phyloP scores from a whole-genome alignment of 805 yeast species.

The Yamadazyma sp. region DNA sequence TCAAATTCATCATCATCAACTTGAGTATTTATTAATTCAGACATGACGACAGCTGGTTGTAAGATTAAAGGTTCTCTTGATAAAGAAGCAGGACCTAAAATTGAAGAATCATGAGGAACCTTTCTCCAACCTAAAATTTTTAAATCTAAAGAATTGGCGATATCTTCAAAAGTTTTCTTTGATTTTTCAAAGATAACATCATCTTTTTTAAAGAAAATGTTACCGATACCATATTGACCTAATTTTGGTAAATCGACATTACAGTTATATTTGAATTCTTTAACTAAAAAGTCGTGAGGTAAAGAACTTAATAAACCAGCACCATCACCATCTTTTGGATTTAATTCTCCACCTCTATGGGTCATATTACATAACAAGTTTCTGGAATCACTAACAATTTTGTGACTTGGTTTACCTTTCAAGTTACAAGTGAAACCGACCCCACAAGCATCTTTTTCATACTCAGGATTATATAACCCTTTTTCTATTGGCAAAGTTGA shows the following conservation, averaged over 20 bases:
- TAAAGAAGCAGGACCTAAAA: slow-evolving; percentile 90
- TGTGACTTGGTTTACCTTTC: slow-evolving; percentile 84
- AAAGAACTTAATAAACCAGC: slow-evolving; percentile 94
- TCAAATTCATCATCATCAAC: slow-evolving; percentile 54
- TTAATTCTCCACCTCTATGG: slow-evolving; percentile 98
- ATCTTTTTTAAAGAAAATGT: slow-evolving; percentile 89
- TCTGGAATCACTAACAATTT: slow-evolving; percentile 87
- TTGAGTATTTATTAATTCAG: slow-evolving; percentile 22
- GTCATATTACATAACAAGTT: slow-evolving; percentile 94
- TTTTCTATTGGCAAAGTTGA: slow-evolving; percentile 78
- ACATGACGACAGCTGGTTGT: slow-evolving; percentile 88
- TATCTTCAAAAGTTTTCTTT: slow-evolving; percentile 71
- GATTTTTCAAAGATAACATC: slow-evolving; percentile 66
- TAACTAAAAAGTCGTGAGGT: slow-evolving; percentile 81
- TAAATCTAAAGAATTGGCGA: slow-evolving; percentile 74
- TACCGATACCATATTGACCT: slow-evolving; percentile 95
- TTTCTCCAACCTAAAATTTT: slow-evolving; percentile 90
- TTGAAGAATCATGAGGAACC: slow-evolving; percentile 92
- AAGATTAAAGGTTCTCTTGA: slow-evolving; percentile 88
- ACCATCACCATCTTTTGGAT: slow-evolving; percentile 97
- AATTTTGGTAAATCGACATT: slow-evolving; percentile 65
- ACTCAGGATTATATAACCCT: slow-evolving; percentile 91
- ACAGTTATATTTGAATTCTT: slow-evolving; percentile 77
- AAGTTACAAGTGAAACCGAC: slow-evolving; percentile 96
- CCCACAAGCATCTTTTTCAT: slow-evolving; percentile 97